A percentile compares a stretch with the other conserved stretches of the same genome.
Evolutionary conservation across 2,329 filamentous ascomycete species (phyloP).

Genomic region (Periconia digitata): DNA sequence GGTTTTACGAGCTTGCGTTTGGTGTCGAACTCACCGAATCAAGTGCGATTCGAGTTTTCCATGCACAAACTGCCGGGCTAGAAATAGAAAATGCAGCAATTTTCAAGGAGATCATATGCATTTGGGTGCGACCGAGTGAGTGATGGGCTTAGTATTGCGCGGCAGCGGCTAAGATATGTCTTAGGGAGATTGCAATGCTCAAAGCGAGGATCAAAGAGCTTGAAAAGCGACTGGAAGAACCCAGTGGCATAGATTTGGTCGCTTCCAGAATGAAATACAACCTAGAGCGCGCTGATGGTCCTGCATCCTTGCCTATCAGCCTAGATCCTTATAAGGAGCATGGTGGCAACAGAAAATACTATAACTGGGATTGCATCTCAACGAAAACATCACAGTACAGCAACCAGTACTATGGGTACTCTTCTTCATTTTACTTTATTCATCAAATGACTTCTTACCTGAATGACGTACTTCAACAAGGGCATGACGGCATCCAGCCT

Average conservation of each 20-base stretch:
- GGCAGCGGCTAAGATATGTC: conserved; percentile 17
- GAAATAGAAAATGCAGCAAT: conserved; percentile 41
- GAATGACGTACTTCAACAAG: conserved; percentile 34
- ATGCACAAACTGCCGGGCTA: conserved; percentile 44
- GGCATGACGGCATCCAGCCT: conserved; percentile 14
- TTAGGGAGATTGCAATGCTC: conserved; percentile 44
- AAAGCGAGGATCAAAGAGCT: conserved; percentile 37
- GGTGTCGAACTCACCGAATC: conserved; percentile 47
- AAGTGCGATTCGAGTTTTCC: conserved; percentile 47
- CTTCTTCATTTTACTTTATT: conserved; percentile 52
- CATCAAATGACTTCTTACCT: conserved; percentile 46
- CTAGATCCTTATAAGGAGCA: conserved; percentile 17
- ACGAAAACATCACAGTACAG: conserved; percentile 42
- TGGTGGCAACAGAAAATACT: conserved; percentile 25
- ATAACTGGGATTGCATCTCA: conserved; percentile 44
- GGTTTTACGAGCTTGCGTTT: conserved; percentile 43
- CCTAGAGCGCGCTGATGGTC: background rate
- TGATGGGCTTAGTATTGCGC: too few relatives aligned
- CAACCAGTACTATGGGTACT: conserved; percentile 47
- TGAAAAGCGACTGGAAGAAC: conserved; percentile 36
- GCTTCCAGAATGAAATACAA: background rate
- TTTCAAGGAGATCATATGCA: too few relatives aligned
- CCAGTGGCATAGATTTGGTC: background rate
- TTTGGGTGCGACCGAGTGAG: too few relatives aligned
- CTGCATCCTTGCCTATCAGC: conserved; percentile 9